Base-by-base conservation (phyloP, 2,329 filamentous ascomycete genomes). In the Claviceps pusilla region DNA sequence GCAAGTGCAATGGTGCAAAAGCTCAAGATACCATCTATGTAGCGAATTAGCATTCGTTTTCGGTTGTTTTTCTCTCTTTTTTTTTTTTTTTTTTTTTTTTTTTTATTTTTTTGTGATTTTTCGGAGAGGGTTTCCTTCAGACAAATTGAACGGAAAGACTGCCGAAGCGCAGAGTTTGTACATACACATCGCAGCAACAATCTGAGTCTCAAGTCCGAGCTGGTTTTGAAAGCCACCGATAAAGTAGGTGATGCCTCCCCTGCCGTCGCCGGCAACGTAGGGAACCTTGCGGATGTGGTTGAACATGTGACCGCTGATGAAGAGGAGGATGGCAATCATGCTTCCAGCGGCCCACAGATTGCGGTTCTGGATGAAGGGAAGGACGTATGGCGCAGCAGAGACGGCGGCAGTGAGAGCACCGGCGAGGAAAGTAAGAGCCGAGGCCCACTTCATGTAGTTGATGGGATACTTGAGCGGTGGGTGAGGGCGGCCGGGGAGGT, bases 231-330 rank as follows among this genome's bases (percentile, higher is more conserved):
- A 98, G 1, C 93, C 91, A 43, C 78, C 78, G 4, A 91, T 88
- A 69, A 98, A 93, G 69, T 97, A 97, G 65, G 73, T 87, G 58
- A 98, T 80, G 5, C 89, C 89, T 19, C 93, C 93, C 54, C 79
- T 82, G 42, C 89, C 88, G 66, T 97, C 83, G 46, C 86, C 87
- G 46, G 83, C 77, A 37, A 97, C 89, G 63, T 98, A 98, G 3
- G 93, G 93, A 3, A 94, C 88, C 68, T 93, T 91, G 62, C 94
- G 82, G 65, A 98, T 98, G 66, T 96, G 90, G 70, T 97, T 98
- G 78, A 94, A 98, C 94, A 98, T 98, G 71, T 97, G 90, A 43
- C 93, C 94, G 62, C 87, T 93, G 49, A 86, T 96, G 72, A 97
- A 98, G 55, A 96, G 76, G 46, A 98, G 79, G 58, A 98, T 90